Base-by-base conservation (phyloP, 2,329 filamentous ascomycete species). In the Leptoxyphium fumago region DNA sequence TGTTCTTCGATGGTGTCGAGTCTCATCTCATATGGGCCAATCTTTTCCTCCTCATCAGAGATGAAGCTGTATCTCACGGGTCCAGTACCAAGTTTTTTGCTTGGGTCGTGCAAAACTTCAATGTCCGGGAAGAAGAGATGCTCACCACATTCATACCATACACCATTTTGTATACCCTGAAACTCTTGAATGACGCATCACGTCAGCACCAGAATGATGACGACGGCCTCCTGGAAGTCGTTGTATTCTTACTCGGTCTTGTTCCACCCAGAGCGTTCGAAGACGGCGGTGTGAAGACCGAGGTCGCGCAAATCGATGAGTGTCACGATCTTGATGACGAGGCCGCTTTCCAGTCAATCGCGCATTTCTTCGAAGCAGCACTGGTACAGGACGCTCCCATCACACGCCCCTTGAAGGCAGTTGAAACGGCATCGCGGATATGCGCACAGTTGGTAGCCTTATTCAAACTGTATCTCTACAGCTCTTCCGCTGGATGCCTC, bases 1-100 rank as follows among this genome's bases (percentile, higher is more conserved):
- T 91, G 36, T 98, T 98, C 64, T 98, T 98, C 53, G 91, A 98
- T 58, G 89, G 89, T 5, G 89, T 96, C 34, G 91, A 98, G 63
- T 94, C 88, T 55, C 82, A 84, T 7, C 70, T 96, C 15, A 94
- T 98, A 40, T 98, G 93, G 70, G 48, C 52, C 11, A 54, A 52
- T 29, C 48, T 63, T 2, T 48, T 55, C 36, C 91, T 18, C 2
- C 40, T 42, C 10, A 42, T 15, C 26, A 28, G 17, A 42, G 29
- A n/a, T n/a, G 13, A 28, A 13, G 46, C 63, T 67, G 29, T 65
- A 68, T 14, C 60, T 67, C 40, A 45, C 64, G 21, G 71, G 55
- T 75, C n/a, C 66, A 58, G 29, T 56, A 58, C 29, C 53, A 59
- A 76, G 15, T 70, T 95, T 38, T 78, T 88, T 43, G 76, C 74